A percentile compares a stretch with the other conserved stretches of the same genome.
These are phyloP conservation scores for Aureobasidium sp. DNA, from an alignment of 2,329 filamentous ascomycete species.

Conservation along the genomic window DNA sequence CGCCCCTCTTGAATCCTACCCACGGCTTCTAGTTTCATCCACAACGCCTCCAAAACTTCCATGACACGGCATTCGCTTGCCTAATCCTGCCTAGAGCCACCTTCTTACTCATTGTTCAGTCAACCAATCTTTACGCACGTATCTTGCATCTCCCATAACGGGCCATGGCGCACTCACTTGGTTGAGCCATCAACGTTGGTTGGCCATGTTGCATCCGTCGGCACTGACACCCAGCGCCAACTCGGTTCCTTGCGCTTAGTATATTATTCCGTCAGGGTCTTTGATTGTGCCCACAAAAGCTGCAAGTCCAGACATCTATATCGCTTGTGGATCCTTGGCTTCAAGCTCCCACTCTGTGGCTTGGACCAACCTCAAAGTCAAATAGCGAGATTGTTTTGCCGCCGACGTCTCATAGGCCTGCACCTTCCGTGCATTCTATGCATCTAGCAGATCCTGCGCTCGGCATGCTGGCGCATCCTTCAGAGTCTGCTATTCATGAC, in stretches of 20 bases:
- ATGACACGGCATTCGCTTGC: neutral
- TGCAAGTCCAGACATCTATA: neutral
- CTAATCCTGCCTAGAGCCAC: neutral
- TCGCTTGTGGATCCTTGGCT: constrained; percentile 1
- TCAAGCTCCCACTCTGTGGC: neutral
- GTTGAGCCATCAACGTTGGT: neutral
- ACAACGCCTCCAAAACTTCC: constrained; percentile 2
- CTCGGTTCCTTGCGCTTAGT: neutral
- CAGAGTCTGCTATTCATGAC: neutral
- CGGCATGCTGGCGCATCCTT: neutral
- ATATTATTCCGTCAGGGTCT: neutral
- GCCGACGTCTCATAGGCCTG: constrained; percentile 1
- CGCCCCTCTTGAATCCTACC: neutral
- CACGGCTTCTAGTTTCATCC: neutral
- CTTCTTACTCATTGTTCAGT: neutral
- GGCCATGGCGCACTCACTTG: neutral
- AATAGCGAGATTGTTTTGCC: constrained; percentile 3
- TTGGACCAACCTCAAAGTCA: neutral
- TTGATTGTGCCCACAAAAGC: neutral
- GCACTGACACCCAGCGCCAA: neutral
- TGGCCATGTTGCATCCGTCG: neutral
- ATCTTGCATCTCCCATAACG: neutral
- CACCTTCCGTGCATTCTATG: constrained; percentile 2
- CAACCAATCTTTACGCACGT: neutral
- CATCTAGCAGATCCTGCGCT: neutral